phyloP scores from a whole-genome alignment of 1,284 basidiomycete species.

The Kwoniella shivajii region DNA sequence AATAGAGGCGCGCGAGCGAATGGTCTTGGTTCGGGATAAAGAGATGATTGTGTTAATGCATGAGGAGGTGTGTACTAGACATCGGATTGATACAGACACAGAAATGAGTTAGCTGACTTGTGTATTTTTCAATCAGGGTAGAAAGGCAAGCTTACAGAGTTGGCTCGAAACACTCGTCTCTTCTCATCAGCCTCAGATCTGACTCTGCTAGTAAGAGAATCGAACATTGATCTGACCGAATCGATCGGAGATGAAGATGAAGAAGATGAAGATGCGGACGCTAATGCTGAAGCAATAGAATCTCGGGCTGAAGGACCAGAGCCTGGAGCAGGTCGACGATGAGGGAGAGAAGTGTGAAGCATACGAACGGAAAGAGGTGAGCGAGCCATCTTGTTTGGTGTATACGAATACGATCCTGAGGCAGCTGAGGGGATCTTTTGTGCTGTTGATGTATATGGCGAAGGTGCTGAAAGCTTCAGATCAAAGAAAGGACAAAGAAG shows the following conservation, averaged over 20 bases:
- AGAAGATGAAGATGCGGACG: not conserved
- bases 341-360: constrained; percentile 16
- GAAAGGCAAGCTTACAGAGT: constrained; percentile 5
- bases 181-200: constrained; percentile 11
- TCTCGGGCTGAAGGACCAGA: not conserved
- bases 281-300: not conserved
- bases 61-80: constrained; percentile 10
- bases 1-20: constrained; percentile 36
- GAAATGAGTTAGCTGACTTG: no score
- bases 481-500: not conserved
- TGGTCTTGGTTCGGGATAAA: constrained; percentile 13
- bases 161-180: constrained; percentile 4
- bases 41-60: constrained; percentile 8
- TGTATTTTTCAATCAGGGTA: no score
- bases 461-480: not conserved
- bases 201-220: constrained; percentile 1
- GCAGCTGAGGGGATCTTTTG: not conserved
- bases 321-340: constrained; percentile 3
- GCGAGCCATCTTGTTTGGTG: constrained; percentile 3
- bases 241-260: not conserved
- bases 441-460: not conserved
- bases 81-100: no score
- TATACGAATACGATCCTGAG: no score
- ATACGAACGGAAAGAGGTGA: constrained; percentile 12
- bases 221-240: constrained; percentile 7